A percentile compares a stretch with the other conserved stretches of the same genome.
These are phyloP conservation scores for Stephanodiscus triporus DNA, from an alignment of 108 stramenopile genomes.

Conservation along the genomic window DNA sequence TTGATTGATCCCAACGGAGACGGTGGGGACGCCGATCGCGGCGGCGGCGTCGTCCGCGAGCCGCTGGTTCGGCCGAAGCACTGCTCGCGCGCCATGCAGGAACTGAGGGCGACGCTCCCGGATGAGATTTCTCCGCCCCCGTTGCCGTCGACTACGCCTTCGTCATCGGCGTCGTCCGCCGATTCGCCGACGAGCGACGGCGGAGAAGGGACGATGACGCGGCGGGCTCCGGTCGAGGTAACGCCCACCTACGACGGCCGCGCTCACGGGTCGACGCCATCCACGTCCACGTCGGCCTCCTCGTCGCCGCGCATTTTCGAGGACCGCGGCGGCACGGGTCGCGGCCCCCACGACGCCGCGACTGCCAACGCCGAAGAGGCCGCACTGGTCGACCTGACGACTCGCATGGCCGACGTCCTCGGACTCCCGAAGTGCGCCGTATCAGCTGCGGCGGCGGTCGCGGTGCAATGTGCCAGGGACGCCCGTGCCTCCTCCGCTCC, in stretches of 20 bases:
- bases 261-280: no score
- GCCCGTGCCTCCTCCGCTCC: constrained; percentile 2
- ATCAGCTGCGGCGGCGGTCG: constrained; percentile 17
- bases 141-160: not conserved
- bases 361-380: constrained; percentile 15
- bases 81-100: constrained; percentile 44
- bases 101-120: constrained; percentile 30
- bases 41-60: constrained; percentile 8
- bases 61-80: constrained; percentile 42
- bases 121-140: constrained; percentile 4
- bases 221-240: not conserved
- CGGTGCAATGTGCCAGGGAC: constrained; percentile 34
- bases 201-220: not conserved
- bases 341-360: not conserved
- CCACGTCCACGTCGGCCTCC: no score
- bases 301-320: not conserved
- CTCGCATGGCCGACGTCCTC: constrained; percentile 32
- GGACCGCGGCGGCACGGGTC: not conserved
- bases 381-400: constrained; percentile 38
- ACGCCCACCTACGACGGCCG: not conserved
- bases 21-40: not conserved
- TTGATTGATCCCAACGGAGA: not conserved
- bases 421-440: constrained; percentile 29
- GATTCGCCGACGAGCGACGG: not conserved
- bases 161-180: not conserved